phyloP scores from a whole-genome alignment of 2,329 filamentous ascomycete genomes.

The Cladophialophora psammophila region DNA sequence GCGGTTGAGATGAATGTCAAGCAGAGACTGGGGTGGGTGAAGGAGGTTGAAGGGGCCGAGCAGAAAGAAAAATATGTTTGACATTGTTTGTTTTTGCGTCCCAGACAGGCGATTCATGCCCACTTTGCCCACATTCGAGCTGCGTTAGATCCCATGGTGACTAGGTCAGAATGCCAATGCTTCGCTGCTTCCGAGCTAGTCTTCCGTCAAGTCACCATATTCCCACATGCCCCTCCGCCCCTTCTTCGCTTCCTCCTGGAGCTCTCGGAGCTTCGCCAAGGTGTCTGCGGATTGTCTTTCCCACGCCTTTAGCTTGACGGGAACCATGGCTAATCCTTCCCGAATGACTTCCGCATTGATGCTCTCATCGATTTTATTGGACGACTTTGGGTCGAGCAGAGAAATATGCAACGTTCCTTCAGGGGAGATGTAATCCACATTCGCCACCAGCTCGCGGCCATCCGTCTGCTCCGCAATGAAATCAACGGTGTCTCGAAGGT shows the following conservation, averaged over 20 bases:
- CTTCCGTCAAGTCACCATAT: slow-evolving; percentile 95
- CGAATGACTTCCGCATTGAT: slow-evolving; percentile 87
- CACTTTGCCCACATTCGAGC: not conserved
- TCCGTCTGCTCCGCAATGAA: slow-evolving; percentile 79
- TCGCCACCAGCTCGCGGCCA: slow-evolving; percentile 81
- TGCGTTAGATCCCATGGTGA: not conserved
- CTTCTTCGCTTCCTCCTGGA: slow-evolving; percentile 79
- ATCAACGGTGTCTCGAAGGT: slow-evolving; percentile 78
- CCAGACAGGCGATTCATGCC: not conserved
- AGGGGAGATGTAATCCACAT: slow-evolving; percentile 83
- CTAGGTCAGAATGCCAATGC: not conserved
- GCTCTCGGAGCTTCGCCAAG: slow-evolving; percentile 73
- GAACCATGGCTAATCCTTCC: slow-evolving; percentile 88
- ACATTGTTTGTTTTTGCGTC: not conserved
- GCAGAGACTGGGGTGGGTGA: slow-evolving; percentile 5
- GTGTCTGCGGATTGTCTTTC: slow-evolving; percentile 79
- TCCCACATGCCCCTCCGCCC: slow-evolving; percentile 92
- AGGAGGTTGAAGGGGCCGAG: slow-evolving; percentile 7
- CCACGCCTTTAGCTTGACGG: slow-evolving; percentile 89
- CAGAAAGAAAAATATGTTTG: slow-evolving; percentile 12
- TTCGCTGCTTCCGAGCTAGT: slow-evolving; percentile 56
- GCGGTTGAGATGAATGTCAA: slow-evolving; percentile 7
- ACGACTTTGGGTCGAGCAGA: slow-evolving; percentile 76
- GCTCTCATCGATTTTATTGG: slow-evolving; percentile 73
- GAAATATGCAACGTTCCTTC: slow-evolving; percentile 87